A percentile compares a stretch with the other conserved stretches of the same genome.
phyloP scores from a whole-genome alignment of 1,284 basidiomycete genomes.

The Leccinum subrobustum region DNA sequence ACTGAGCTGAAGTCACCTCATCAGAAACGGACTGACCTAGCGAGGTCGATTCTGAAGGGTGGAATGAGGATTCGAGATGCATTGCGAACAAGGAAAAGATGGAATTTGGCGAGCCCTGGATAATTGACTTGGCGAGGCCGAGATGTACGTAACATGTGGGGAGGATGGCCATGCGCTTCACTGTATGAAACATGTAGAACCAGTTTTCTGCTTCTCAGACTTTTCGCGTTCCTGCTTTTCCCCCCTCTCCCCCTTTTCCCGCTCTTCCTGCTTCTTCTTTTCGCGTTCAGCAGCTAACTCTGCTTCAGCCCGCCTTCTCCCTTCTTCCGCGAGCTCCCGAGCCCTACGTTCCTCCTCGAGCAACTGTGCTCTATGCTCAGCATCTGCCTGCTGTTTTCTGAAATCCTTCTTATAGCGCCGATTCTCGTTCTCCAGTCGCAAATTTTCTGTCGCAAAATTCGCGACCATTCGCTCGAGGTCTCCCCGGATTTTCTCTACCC shows the following conservation, averaged over 20 bases:
- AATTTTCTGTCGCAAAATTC: conserved; percentile 33
- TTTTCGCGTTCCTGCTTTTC: background rate
- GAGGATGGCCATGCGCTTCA: background rate
- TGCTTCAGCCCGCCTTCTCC: conserved; percentile 16
- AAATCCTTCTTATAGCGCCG: conserved; percentile 17
- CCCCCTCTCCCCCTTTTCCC: background rate
- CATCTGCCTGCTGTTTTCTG: conserved; percentile 20
- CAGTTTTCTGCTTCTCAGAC: conserved; percentile 6
- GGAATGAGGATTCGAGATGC: background rate
- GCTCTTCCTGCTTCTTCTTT: conserved; percentile 2
- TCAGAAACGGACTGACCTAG: no score
- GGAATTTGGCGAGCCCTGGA: background rate
- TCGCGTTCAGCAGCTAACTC: conserved; percentile 18
- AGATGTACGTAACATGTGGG: no score
- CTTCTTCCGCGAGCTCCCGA: conserved; percentile 22
- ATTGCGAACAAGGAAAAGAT: background rate
- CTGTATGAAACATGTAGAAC: conserved; percentile 11
- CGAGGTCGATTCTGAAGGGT: background rate
- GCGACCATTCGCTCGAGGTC: conserved; percentile 32
- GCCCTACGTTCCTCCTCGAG: conserved; percentile 22
- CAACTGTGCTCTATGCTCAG: conserved; percentile 14
- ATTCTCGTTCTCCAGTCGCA: conserved; percentile 29
- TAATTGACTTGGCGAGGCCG: no score
- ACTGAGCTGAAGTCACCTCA: no score
- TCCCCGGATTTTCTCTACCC: conserved; percentile 25